phyloP scores from a whole-genome alignment of 2,329 filamentous ascomycete genomes.

The Madurella fahalii region DNA sequence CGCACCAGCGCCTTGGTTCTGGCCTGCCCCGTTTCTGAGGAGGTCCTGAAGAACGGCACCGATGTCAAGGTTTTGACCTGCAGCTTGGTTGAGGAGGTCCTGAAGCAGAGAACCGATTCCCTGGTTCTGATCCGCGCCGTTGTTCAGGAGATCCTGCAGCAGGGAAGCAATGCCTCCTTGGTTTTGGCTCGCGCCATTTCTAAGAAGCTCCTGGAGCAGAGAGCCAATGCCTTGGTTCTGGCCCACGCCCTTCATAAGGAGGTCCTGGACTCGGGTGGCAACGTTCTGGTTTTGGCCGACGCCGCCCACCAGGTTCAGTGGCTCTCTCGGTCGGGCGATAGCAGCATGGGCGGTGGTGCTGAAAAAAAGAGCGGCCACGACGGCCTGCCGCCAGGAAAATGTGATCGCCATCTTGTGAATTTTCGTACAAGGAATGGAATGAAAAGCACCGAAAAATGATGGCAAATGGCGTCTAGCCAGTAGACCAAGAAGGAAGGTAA shows the following conservation, averaged over 20 bases:
- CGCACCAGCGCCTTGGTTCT: background rate
- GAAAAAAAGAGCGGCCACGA: conserved; percentile 17
- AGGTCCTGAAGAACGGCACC: background rate
- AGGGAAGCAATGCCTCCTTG: background rate
- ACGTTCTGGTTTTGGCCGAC: conserved; percentile 1
- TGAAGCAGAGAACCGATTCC: background rate
- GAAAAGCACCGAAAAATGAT: background rate
- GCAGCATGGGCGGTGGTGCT: conserved; percentile 3
- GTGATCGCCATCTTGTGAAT: conserved; percentile 13
- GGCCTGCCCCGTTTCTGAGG: background rate
- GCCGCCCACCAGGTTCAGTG: conserved; percentile 1
- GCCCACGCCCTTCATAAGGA: background rate
- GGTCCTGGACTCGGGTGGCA: background rate
- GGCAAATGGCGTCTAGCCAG: background rate
- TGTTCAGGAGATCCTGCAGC: background rate
- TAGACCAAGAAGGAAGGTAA: background rate
- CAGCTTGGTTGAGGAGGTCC: background rate
- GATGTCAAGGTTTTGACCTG: conserved; percentile 1
- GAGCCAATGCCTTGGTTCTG: background rate
- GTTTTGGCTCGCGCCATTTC: background rate
- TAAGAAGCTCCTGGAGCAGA: background rate
- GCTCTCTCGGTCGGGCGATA: background rate
- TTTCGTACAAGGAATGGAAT: background rate
- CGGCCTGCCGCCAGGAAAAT: conserved; percentile 23
- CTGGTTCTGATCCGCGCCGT: background rate